These are phyloP conservation scores for Takashimella koratensis DNA, from an alignment of 1,284 basidiomycete species.

Conservation along the genomic window DNA sequence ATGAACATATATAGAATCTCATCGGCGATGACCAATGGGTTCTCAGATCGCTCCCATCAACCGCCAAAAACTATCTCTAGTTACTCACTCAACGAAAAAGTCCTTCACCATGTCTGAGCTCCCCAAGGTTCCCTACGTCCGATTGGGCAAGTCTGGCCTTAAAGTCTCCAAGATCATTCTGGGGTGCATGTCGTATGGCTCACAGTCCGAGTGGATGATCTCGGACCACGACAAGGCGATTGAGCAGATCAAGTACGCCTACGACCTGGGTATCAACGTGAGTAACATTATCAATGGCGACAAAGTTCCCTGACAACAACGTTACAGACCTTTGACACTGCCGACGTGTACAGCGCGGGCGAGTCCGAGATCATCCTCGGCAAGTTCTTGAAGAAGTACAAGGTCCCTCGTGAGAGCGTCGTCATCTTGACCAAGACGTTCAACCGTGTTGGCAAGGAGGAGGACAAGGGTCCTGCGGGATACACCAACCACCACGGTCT, in stretches of 20 bases:
- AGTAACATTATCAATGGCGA: no score
- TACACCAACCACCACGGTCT: conserved; percentile 53
- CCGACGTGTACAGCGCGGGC: conserved; percentile 59
- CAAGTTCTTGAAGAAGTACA: conserved; percentile 67
- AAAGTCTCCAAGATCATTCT: conserved; percentile 42
- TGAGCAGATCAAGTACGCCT: conserved; percentile 39
- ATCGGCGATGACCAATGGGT: no score
- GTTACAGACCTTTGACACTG: conserved; percentile 63
- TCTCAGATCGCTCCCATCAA: no score
- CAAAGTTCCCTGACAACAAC: no score
- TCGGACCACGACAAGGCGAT: conserved; percentile 39
- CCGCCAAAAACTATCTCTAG: no score
- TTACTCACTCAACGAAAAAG: no score
- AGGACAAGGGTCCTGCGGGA: conserved; percentile 35
- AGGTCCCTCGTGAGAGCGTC: conserved; percentile 68
- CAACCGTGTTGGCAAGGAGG: conserved; percentile 16
- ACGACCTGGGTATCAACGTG: conserved; percentile 38
- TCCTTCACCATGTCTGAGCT: background rate
- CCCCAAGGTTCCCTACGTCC: conserved; percentile 44
- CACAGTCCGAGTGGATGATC: conserved; percentile 29
- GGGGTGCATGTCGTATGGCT: conserved; percentile 43
- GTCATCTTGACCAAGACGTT: conserved; percentile 71
- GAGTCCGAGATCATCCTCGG: conserved; percentile 64
- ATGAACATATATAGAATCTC: no score
- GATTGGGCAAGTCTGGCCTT: conserved; percentile 38